Conservation (phyloP, 2,329 filamentous ascomycete species). For the Pezizomycotina sp. region DNA sequence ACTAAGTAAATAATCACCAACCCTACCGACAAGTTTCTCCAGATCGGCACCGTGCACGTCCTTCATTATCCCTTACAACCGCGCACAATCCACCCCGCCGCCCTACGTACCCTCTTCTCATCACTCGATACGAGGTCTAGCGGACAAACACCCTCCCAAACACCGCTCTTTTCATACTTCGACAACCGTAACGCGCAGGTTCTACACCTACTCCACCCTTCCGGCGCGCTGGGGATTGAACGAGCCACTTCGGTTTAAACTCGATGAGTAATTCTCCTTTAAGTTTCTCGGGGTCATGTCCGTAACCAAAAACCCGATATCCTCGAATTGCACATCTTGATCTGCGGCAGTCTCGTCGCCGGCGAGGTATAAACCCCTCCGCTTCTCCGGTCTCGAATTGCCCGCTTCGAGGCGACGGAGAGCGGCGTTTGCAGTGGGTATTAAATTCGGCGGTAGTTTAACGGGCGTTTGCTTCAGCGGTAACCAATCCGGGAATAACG, state of each 20-base stretch:
- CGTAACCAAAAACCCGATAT: conserved; percentile 51
- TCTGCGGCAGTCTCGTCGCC: conserved; percentile 33
- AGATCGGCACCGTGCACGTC: conserved; percentile 27
- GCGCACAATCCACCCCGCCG: conserved; percentile 25
- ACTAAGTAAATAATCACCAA: too few relatives aligned
- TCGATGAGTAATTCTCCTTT: conserved; percentile 39
- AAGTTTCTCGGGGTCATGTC: conserved; percentile 44
- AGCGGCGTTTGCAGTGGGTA: conserved; percentile 38
- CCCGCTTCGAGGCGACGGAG: conserved; percentile 36
- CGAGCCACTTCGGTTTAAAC: conserved; percentile 75
- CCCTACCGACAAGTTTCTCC: conserved; percentile 29
- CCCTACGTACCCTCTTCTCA: conserved; percentile 8
- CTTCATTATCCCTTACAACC: conserved; percentile 27
- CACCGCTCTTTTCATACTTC: conserved; percentile 19
- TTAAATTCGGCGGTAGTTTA: conserved; percentile 31
- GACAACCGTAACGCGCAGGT: conserved; percentile 44
- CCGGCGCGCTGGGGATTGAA: conserved; percentile 56
- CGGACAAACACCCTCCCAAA: conserved; percentile 41
- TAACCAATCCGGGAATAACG: conserved; percentile 39
- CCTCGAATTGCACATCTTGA: conserved; percentile 14
- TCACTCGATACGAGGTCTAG: conserved; percentile 42
- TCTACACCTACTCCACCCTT: conserved; percentile 47
- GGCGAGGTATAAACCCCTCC: conserved; percentile 37
- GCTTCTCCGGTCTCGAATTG: conserved; percentile 33
- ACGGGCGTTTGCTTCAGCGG: conserved; percentile 43